Evolutionary conservation across 805 yeast species (phyloP).

Genomic region (Wickerhamiella siamensis): DNA sequence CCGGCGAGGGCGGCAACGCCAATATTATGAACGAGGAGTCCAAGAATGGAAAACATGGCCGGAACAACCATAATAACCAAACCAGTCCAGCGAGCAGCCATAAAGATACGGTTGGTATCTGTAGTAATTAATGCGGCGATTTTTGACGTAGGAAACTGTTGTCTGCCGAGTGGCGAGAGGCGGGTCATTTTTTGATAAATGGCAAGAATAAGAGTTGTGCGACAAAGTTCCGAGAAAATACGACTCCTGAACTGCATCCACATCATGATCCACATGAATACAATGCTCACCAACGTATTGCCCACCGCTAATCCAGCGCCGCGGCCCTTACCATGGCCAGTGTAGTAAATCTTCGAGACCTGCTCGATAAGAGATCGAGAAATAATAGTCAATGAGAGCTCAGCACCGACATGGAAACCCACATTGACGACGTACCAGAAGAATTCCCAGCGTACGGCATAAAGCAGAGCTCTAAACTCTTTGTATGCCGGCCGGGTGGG

Average conservation of each 20-base stretch:
- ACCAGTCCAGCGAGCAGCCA: slow-evolving; percentile 23
- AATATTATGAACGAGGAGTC: slow-evolving; percentile 46
- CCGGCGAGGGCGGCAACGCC: slow-evolving; percentile 69
- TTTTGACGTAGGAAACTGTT: slow-evolving; percentile 49
- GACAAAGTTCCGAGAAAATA: slow-evolving; percentile 53
- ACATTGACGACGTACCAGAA: slow-evolving; percentile 2
- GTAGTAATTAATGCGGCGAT: slow-evolving; percentile 70
- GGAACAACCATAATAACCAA: slow-evolving; percentile 12
- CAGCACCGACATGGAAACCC: slow-evolving; percentile 12
- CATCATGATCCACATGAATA: background rate
- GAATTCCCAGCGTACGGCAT: slow-evolving; percentile 15
- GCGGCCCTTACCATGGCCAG: background rate
- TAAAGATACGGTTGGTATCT: slow-evolving; percentile 66
- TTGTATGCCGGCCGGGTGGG: slow-evolving; percentile 8
- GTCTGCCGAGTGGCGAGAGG: slow-evolving; percentile 42
- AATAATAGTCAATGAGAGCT: slow-evolving; percentile 16
- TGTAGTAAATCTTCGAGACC: slow-evolving; percentile 2
- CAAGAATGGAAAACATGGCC: slow-evolving; percentile 34
- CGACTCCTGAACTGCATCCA: slow-evolving; percentile 30
- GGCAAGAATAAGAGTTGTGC: slow-evolving; percentile 48
- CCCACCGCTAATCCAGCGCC: background rate
- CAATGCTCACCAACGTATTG: background rate
- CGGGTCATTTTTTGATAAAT: slow-evolving; percentile 53
- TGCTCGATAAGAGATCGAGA: slow-evolving; percentile 13
- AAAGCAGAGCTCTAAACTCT: slow-evolving; percentile 15